Conservation (phyloP, 1,284 basidiomycete genomes). For the Prillingera fragicola region DNA sequence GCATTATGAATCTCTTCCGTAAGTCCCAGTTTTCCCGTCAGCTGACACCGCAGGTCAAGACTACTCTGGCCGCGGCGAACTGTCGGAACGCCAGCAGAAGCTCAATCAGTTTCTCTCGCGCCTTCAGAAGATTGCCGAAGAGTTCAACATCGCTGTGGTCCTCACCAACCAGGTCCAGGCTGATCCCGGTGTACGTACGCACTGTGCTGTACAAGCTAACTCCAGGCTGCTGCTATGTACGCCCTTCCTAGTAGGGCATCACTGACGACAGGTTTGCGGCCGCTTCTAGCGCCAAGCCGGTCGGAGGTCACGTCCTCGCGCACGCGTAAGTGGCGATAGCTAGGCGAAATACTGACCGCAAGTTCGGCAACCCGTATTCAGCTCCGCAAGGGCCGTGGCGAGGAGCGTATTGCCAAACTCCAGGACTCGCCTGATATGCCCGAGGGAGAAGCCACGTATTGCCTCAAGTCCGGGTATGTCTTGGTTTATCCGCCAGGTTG, state of each 20-base stretch:
- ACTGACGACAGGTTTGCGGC: conserved; percentile 61
- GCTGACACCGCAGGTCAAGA: conserved; percentile 56
- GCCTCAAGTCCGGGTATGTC: conserved; percentile 53
- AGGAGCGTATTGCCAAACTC: conserved; percentile 91
- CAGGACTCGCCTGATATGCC: conserved; percentile 88
- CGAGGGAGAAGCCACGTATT: conserved; percentile 87
- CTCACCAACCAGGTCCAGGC: conserved; percentile 85
- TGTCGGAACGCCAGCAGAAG: conserved; percentile 74
- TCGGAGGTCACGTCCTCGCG: conserved; percentile 60
- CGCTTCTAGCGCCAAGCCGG: conserved; percentile 76
- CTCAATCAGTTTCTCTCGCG: conserved; percentile 76
- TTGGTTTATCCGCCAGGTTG: too few species aligned
- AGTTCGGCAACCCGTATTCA: conserved; percentile 43
- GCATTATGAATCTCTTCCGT: conserved; percentile 91
- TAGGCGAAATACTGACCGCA: neutral
- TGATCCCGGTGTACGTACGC: conserved; percentile 65
- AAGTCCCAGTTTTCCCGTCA: conserved; percentile 5
- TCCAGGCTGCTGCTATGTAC: conserved; percentile 65
- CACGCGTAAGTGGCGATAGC: conserved; percentile 37
- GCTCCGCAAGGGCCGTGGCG: conserved; percentile 68
- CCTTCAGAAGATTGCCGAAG: conserved; percentile 82
- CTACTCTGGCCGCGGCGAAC: conserved; percentile 82
- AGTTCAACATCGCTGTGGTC: conserved; percentile 73
- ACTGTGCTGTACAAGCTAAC: neutral
- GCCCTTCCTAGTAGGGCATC: neutral